Evolutionary conservation across 106 monocot genomes (phyloP), one percentile per base, ranked within the genome.

Genomic region (Dendrobium chrysotoxum): DNA sequence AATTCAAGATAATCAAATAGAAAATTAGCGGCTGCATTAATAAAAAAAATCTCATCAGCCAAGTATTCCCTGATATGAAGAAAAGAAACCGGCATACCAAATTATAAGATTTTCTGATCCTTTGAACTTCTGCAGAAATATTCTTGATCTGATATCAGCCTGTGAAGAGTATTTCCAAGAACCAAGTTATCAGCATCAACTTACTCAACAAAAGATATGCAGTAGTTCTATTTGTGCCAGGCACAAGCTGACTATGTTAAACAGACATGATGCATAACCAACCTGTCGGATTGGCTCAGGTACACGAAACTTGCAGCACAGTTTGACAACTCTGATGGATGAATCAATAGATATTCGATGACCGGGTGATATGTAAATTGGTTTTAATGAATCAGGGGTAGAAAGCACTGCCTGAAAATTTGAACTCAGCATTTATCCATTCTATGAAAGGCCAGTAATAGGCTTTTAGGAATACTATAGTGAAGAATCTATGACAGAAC

Each of bases 211-310:
- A 15, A 58, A 12, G 15, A 53, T 53, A 4, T 0, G 75, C 40
- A 30, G 23, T 15, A 81, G 20, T 39, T 11, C 7, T 21, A 30
- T 30, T 35, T 70, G 26, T 21, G 39, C 39, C 4, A 28, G 21
- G 4, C 15, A 47, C 54, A 50, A 72, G 26, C 35, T 35, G 53
- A 39, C 17, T n/a, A 61, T 45, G 20, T n/a, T 20, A 23, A 41
- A 47, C 3, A 42, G 11, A 72, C n/a, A 76, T 40, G 72, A 58
- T 77, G 64, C 11, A 39, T 11, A 82, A 21, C 28, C 40, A 77
- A 96, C 96, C 93, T 93, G 96, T 12, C 96, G 90, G 47, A 90
- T 79, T 42, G 96, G 93, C 75, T 96, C 96, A 50, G 96, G 96
- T 45, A 93, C 53, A 28, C 96, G 96, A 77, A 84, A 93, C 78